These are phyloP conservation scores for Macrolepiota dolichaula DNA, from an alignment of 768 basidiomycete genomes.

Conservation along the genomic window DNA sequence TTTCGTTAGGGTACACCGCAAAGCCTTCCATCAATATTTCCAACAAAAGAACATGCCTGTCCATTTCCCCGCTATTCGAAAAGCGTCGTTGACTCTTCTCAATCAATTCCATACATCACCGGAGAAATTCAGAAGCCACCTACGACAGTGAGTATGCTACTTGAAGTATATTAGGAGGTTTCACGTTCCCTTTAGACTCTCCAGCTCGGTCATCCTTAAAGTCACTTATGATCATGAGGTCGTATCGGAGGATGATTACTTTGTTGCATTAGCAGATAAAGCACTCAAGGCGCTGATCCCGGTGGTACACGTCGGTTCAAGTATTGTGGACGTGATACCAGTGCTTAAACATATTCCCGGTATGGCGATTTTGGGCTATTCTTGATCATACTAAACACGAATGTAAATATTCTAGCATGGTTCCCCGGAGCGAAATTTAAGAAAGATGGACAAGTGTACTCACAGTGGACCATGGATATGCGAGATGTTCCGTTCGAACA, in stretches of 20 bases:
- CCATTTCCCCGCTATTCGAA: slow-evolving; percentile 22
- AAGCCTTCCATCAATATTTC: slow-evolving; percentile 34
- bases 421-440: slow-evolving; percentile 35
- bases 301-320: slow-evolving; percentile 34
- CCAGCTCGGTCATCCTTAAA: slow-evolving; percentile 32
- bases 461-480: slow-evolving; percentile 17
- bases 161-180: not conserved
- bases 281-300: slow-evolving; percentile 19
- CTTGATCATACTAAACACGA: not conserved
- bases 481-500: slow-evolving; percentile 25
- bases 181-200: slow-evolving; percentile 19
- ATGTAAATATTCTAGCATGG: no score
- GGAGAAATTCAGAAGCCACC: slow-evolving; percentile 24
- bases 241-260: slow-evolving; percentile 30
- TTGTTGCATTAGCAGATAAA: slow-evolving; percentile 26
- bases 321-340: slow-evolving; percentile 36
- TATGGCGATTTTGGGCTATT: slow-evolving; percentile 6
- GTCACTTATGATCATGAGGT: slow-evolving; percentile 38
- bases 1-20: slow-evolving; percentile 24
- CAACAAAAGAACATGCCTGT: slow-evolving; percentile 25
- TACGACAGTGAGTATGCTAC: slow-evolving; percentile 22
- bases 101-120: slow-evolving; percentile 24
- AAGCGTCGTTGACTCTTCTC: slow-evolving; percentile 21
- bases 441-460: slow-evolving; percentile 23
- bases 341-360: slow-evolving; percentile 27